Base-by-base conservation (phyloP, 192 early-diverging fungal species). In the Coemansia sp. region DNA sequence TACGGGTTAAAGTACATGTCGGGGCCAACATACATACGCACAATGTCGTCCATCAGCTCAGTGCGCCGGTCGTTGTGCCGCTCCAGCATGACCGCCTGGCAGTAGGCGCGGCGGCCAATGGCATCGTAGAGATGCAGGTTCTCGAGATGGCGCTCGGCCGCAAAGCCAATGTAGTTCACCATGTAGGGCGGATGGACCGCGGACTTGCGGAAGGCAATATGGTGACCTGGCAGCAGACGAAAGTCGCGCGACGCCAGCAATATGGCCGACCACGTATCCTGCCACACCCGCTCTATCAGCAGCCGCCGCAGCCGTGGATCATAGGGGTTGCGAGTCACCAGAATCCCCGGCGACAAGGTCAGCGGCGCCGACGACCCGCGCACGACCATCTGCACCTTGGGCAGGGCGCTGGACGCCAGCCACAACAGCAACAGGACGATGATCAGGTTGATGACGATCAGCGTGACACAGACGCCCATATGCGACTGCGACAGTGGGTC, bases 1-100 rank as follows among this genome's bases (percentile, higher is more conserved):
- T 67, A 78, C 14, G 81, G 81, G 12, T 78, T 68, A 43, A 79
- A 85, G 53, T 79, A 85, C 79, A 82, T 80, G 46, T 85, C 83
- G 11, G 80, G 80, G 0, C 83, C 83, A 11, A 79, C 78, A 38
- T 70, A 75, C 46, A 52, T 42, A 2, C 63, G 60, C 11, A 74
- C 38, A 13, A 85, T 80, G 54, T 72, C 75, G 51, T 54, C 54
- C 51, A 60, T 62, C 58, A 65, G 47, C 30, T 38, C 54, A 0
- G 35, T 43, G 13, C 69, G 69, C 16, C 33, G 36, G 38, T 54
- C 53, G 43, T 57, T 58, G 30, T 54, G 32, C 6, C 71, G 59
- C 65, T 75, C 71, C 7, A 63, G 31, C 44, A 49, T 10, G 0
- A 67, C 47, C 0, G 73, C 65, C 48, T 61, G 43, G 25, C 60